Conservation (phyloP, 78 protist genomes). For the Dictyostelium intermedium region DNA sequence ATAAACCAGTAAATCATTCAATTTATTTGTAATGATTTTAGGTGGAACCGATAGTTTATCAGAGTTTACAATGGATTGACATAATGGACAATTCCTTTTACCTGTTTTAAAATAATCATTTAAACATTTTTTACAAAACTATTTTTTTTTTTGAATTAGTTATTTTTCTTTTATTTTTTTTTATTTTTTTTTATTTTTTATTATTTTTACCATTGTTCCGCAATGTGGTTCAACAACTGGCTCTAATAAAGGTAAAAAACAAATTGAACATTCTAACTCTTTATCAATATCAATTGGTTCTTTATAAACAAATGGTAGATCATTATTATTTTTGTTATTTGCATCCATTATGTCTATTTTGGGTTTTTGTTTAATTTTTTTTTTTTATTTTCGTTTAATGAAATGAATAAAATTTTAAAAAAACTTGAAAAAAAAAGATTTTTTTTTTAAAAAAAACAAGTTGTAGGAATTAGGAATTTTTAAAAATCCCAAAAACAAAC, state of each 20-base stretch:
- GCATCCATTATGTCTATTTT: background rate
- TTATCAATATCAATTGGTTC: conserved; percentile 6
- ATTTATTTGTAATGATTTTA: background rate
- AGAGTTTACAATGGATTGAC: background rate
- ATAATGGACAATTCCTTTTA: background rate
- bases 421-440: too few relatives aligned
- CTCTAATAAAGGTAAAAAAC: background rate
- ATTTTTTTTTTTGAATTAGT: background rate
- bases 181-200: background rate
- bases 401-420: too few relatives aligned
- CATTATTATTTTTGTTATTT: too few relatives aligned
- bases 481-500: too few relatives aligned
- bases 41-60: background rate
- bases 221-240: background rate
- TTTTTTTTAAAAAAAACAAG: too few relatives aligned
- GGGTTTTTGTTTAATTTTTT: too few relatives aligned
- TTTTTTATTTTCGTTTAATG: too few relatives aligned
- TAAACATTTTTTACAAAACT: background rate
- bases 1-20: background rate
- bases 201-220: background rate
- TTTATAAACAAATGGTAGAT: background rate
- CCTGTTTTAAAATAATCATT: background rate
- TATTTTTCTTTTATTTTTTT: background rate
- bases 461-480: too few relatives aligned
- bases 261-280: background rate